Conservation (phyloP, 2,329 filamentous ascomycete species). For the Aspergillus pseudonomiae region DNA sequence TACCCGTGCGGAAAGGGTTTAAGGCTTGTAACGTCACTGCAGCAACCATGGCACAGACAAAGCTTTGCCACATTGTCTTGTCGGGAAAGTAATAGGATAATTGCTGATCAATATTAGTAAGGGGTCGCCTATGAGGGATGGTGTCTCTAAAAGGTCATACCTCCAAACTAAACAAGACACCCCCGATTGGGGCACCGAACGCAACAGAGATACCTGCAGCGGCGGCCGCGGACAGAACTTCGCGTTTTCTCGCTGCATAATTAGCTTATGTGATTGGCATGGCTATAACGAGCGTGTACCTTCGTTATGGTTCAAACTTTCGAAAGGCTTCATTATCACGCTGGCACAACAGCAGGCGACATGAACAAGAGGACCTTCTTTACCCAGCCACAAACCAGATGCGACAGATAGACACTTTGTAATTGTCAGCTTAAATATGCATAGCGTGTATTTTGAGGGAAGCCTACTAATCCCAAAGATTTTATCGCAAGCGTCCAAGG, state of each 20-base stretch:
- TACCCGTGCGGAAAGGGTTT: conserved; percentile 92
- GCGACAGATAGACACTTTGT: conserved; percentile 83
- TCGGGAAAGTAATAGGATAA: conserved; percentile 97
- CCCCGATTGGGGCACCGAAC: conserved; percentile 91
- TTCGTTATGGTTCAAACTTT: conserved; percentile 82
- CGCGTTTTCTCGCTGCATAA: conserved; percentile 78
- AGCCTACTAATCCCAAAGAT: conserved; percentile 76
- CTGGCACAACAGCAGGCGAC: conserved; percentile 97
- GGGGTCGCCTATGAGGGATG: background rate
- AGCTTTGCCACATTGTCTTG: conserved; percentile 99
- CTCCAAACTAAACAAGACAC: conserved; percentile 94
- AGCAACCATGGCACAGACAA: conserved; percentile 98
- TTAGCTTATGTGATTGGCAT: conserved; percentile 12
- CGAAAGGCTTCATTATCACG: conserved; percentile 87
- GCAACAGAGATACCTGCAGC: conserved; percentile 92
- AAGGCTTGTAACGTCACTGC: conserved; percentile 89
- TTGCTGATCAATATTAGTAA: conserved; percentile 56
- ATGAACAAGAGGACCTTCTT: conserved; percentile 93
- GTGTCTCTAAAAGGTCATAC: conserved; percentile 45
- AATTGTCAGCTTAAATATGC: conserved; percentile 29
- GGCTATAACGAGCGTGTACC: conserved; percentile 51
- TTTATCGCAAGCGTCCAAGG: conserved; percentile 88
- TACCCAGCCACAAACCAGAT: conserved; percentile 94
- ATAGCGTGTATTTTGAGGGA: background rate
- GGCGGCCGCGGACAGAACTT: conserved; percentile 88